phyloP scores from a whole-genome alignment of 176 grass and related monocot species.

The Microstegium vimineum region DNA sequence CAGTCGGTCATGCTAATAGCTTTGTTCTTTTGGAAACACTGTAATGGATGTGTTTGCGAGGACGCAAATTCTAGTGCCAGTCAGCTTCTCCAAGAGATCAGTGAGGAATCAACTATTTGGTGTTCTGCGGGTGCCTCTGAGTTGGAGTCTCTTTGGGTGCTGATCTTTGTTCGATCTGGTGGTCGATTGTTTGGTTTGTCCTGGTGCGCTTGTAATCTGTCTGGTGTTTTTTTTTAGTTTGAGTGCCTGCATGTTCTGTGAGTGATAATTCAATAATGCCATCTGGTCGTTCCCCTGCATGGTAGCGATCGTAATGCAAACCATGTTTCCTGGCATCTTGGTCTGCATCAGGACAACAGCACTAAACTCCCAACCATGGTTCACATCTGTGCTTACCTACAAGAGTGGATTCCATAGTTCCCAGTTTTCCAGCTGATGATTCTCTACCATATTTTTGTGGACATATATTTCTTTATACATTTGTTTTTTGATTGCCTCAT shows the following conservation, averaged over 20 bases:
- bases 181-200: background rate
- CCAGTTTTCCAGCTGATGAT: background rate
- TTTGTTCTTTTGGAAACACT: background rate
- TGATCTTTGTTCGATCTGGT: background rate
- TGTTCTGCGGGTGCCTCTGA: background rate
- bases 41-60: background rate
- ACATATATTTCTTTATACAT: no score
- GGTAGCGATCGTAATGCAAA: background rate
- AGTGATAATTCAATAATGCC: background rate
- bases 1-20: background rate
- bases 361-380: background rate
- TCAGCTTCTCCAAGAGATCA: background rate
- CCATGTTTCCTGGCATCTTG: background rate
- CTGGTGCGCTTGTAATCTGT: background rate
- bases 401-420: background rate
- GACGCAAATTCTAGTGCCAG: background rate
- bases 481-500: no score
- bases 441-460: background rate
- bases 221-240: background rate
- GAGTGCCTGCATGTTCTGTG: background rate
- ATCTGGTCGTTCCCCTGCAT: background rate
- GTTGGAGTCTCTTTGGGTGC: background rate
- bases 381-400: background rate
- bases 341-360: background rate
- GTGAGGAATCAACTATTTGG: background rate